Base-by-base conservation (phyloP, 192 early-diverging fungal species). In the Dissophora globulifera region DNA sequence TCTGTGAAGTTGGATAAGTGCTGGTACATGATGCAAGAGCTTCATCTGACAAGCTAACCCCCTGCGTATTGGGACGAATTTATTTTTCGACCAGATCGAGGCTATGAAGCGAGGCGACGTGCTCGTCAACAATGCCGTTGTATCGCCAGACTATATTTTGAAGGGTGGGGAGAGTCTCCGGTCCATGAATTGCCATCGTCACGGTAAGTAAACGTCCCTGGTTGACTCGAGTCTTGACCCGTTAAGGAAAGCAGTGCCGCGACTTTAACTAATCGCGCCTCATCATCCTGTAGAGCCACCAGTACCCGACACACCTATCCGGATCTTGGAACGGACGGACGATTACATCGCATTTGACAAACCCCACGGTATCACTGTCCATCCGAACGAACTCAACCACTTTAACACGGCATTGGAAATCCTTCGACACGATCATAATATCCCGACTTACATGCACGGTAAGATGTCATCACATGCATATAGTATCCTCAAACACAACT, bases 401-500 rank as follows among this genome's bases (percentile, higher is more conserved):
- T 41, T 46, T 51, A 76, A 76, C 52, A 76, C 72, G 1, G 72
- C 72, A 13, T 42, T 76, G 0, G 72, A 76, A 38, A 76, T 76
- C 8, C 72, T 76, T 7, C 58, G 72, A 19, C 58, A 52, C 15
- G 72, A 76, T 32, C 63, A 76, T 30, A 55, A 76, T 20, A 67
- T 76, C 25, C 72, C 72, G 3, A 61, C 19, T 12, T 67, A 76
- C 31, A 67, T 76, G 72, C 72, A 76, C 47, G 70, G 70, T 59
- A 58, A 50, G 55, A 38, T 9, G 13, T 6, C 35, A 38, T 38
- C 35, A 38, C 35, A 38, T 38, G 35, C 6, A 38, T 38, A 38
- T 38, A 38, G 13, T 38, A 13, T 29, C 17, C 9, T 30, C 38
- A n/a, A n/a, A n/a, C n/a, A n/a, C n/a, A n/a, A n/a, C n/a, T n/a